These are phyloP conservation scores for Toxoplasma gondii DNA, from an alignment of 169 alveolate genomes.

Conservation along the genomic window DNA sequence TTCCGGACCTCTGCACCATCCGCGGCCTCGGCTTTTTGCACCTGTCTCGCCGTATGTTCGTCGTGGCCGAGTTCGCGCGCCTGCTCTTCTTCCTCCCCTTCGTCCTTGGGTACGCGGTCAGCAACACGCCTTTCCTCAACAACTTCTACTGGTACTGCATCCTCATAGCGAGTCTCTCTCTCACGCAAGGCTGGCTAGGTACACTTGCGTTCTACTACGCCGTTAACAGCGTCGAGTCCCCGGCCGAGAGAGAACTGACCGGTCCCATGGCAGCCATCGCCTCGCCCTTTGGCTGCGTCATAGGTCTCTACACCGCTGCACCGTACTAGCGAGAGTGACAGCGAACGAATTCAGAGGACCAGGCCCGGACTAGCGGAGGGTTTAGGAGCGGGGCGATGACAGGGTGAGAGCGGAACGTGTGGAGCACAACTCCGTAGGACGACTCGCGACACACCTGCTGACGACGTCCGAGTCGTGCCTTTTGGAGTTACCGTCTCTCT, in stretches of 20 bases:
- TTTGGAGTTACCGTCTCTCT: no score
- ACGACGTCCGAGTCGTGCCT: no score
- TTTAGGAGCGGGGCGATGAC: no score
- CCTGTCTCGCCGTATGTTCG: constrained; percentile 1
- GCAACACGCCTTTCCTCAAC: neutral
- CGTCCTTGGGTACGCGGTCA: constrained; percentile 3
- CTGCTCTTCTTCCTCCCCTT: constrained; percentile 46
- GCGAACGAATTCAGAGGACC: no score
- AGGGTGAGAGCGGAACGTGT: no score
- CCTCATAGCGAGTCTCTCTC: neutral
- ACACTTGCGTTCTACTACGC: constrained; percentile 43
- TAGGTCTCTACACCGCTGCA: constrained; percentile 26
- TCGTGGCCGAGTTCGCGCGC: neutral
- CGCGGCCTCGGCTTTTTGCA: neutral
- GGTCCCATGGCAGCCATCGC: constrained; percentile 48
- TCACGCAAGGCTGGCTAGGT: constrained; percentile 47
- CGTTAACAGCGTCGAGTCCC: constrained; percentile 12
- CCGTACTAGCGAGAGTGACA: constrained; percentile 26
- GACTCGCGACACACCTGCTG: no score
- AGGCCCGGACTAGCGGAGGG: no score
- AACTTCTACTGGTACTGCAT: constrained; percentile 25
- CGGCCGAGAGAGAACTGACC: constrained; percentile 10
- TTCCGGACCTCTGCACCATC: constrained; percentile 28
- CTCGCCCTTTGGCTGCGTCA: constrained; percentile 41
- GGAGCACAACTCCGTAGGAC: no score